Conservation (phyloP, 352 stramenopile species). For the Phytophthora fragariaefolia region DNA sequence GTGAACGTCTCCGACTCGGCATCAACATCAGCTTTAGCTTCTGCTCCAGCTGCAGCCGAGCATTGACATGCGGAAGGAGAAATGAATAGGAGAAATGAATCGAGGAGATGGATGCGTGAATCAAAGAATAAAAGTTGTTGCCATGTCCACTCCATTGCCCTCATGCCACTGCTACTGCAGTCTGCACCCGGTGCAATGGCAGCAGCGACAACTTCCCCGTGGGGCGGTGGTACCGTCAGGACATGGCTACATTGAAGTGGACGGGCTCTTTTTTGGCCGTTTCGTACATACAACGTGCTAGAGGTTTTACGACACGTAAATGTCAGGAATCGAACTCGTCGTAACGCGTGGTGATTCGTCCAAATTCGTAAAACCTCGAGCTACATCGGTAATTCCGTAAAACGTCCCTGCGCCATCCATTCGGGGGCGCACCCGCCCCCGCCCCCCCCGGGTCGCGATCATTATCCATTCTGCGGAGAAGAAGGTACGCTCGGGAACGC, state of each 20-base stretch:
- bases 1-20: slow-evolving; percentile 2
- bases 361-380: slow-evolving; percentile 29
- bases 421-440: slow-evolving; percentile 12
- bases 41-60: too few relatives aligned
- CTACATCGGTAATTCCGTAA: slow-evolving; percentile 33
- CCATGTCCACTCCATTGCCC: too few relatives aligned
- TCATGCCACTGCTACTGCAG: too few relatives aligned
- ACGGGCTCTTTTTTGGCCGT: slow-evolving; percentile 5
- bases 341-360: slow-evolving; percentile 19
- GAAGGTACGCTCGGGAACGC: slow-evolving; percentile 36
- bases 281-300: slow-evolving; percentile 8
- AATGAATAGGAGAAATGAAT: too few relatives aligned
- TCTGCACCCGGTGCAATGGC: too few relatives aligned
- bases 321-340: neutral
- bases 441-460: slow-evolving; percentile 25
- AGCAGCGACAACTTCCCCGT: too few relatives aligned
- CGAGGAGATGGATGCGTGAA: too few relatives aligned
- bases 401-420: slow-evolving; percentile 45
- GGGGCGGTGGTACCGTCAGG: too few relatives aligned
- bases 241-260: slow-evolving; percentile 34
- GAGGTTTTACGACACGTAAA: slow-evolving; percentile 34
- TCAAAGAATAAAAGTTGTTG: neutral
- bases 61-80: too few relatives aligned
- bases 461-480: slow-evolving; percentile 58
- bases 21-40: too few relatives aligned